Base-by-base conservation (phyloP, 1,284 basidiomycete species). In the Trichosporon sp. region DNA sequence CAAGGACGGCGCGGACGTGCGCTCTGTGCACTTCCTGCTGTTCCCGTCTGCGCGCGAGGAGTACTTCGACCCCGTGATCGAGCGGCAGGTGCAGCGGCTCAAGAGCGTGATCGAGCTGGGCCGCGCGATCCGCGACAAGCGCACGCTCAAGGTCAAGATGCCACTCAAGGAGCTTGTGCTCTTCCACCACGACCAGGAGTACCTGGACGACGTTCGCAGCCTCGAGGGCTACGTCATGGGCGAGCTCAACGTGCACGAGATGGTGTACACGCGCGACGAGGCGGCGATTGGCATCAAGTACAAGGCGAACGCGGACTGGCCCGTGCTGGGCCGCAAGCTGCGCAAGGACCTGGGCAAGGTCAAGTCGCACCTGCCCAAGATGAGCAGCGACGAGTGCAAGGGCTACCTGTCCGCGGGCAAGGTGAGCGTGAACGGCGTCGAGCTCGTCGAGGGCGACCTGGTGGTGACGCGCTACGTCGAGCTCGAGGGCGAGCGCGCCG, bases 61-160 rank as follows among this genome's bases (percentile, higher is more conserved):
- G 77, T 99, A 98, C 85, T 95, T 98, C 81, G 94, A 99, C 83
- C 88, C 87, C n/a, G 91, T 91, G 77, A 97, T 99, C 75, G 95
- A 98, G 85, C 89, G 95, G 66, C 92, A 96, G 83, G 93, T 99
- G 62, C 89, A 92, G 84, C 90, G 95, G 29, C 93, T 99, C 89
- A 95, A 98, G 83, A 87, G 89, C 13, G 92, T 99, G 79, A 98
- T 99, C 74, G 95, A 98, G 72, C 86, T 99, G 71, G 91, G 91
- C 21, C 89, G 97, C 74, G 90, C 91, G 74, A 87, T 98, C 75
- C 91, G 97, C 69, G 95, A 98, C 83, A 89, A 89, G 77, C 89
- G 92, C 80, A 93, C 89, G 67, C 83, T 98, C 66, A 92, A 92
- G n/a, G 86, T 96, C 75, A 97, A 97, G 76, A 76, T 77, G 66